These are phyloP conservation scores for Pythium grandisporangium DNA, from an alignment of 352 stramenopile species.

Conservation along the genomic window DNA sequence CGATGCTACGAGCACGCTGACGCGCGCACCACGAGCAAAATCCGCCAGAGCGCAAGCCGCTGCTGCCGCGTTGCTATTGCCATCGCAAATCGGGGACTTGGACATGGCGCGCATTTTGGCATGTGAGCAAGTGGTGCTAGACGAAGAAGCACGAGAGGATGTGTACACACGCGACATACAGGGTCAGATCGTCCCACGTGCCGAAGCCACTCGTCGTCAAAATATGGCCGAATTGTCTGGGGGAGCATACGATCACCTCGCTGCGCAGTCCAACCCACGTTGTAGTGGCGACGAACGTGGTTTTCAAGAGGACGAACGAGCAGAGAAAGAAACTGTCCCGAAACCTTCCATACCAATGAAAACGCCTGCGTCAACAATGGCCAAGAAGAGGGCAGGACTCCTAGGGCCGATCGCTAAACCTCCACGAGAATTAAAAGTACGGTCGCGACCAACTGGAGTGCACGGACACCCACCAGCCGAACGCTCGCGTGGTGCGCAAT, in stretches of 20 bases:
- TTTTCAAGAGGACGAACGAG: not conserved
- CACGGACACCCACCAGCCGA: constrained; percentile 20
- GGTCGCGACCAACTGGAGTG: no score
- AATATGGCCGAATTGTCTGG: constrained; percentile 55
- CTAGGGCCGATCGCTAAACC: constrained; percentile 62
- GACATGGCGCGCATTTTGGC: constrained; percentile 76
- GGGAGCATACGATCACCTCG: constrained; percentile 22
- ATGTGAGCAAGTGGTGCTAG: constrained; percentile 51
- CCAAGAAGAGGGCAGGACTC: constrained; percentile 61
- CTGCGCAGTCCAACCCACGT: not conserved
- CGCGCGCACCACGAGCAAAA: no score
- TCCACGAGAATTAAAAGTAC: constrained; percentile 13
- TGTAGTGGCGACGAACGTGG: not conserved
- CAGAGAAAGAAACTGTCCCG: constrained; percentile 1
- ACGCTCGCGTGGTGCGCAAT: constrained; percentile 56
- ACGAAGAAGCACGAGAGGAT: constrained; percentile 60
- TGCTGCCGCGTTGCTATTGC: constrained; percentile 16
- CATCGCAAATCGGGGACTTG: constrained; percentile 74
- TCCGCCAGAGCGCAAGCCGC: no score
- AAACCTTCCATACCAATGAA: no score
- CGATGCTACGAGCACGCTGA: no score
- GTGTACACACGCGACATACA: constrained; percentile 59
- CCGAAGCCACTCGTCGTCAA: constrained; percentile 35
- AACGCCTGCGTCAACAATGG: no score
- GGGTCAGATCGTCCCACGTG: constrained; percentile 55